Percentiles rank a stretch among this genome's conserved stretches.
These are phyloP conservation scores for Lactuca saligna DNA, from an alignment of 129 eudicot genomes.

Conservation along the genomic window DNA sequence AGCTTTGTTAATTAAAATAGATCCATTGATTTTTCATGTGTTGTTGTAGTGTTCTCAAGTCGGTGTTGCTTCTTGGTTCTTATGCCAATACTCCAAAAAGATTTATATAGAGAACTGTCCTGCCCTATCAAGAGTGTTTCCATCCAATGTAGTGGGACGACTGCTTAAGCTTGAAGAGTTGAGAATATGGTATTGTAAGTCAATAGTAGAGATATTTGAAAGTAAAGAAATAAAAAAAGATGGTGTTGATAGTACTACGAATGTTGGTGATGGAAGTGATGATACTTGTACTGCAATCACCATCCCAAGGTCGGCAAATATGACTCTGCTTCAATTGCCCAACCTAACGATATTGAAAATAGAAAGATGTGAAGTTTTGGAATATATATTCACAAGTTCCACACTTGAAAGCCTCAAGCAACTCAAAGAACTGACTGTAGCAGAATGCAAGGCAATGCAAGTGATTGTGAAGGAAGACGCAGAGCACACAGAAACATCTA, in stretches of 20 bases:
- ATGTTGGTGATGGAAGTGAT: neutral
- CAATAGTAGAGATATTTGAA: too few species aligned
- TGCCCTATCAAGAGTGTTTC: slow-evolving; percentile 10
- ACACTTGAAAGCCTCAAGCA: slow-evolving; percentile 7
- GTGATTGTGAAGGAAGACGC: slow-evolving; percentile 7
- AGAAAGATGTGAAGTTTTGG: neutral
- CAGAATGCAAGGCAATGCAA: neutral
- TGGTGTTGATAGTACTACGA: too few species aligned
- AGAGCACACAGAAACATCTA: neutral
- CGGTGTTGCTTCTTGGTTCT: neutral
- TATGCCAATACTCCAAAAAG: neutral
- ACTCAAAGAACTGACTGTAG: neutral
- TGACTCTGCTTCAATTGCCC: neutral
- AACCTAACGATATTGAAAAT: neutral
- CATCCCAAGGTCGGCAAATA: neutral
- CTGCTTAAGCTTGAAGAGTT: too few species aligned
- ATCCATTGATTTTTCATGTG: neutral
- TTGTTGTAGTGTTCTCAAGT: slow-evolving; percentile 2
- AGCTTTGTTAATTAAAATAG: too few species aligned
- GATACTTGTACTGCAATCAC: neutral
- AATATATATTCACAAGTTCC: neutral
- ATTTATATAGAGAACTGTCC: neutral
- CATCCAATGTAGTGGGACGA: neutral
- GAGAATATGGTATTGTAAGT: too few species aligned
- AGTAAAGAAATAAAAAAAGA: too few species aligned